Percentiles rank a stretch among this genome's conserved stretches.
phyloP scores from a whole-genome alignment of 139 green algal species.

The Coelastrella sp. region DNA sequence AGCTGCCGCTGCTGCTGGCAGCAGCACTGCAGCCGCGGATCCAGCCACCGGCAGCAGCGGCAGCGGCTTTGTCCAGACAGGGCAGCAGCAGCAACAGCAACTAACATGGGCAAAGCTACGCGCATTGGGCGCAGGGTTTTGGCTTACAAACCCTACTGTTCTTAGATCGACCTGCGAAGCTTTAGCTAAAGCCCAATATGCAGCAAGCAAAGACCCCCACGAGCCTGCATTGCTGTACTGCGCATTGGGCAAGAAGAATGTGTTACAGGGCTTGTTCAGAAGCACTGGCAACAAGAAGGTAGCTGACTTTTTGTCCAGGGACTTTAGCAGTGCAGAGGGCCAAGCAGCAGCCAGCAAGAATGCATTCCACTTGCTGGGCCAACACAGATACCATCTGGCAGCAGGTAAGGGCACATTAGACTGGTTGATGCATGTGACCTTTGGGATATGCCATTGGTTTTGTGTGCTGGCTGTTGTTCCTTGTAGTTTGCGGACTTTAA shows the following conservation, averaged over 20 bases:
- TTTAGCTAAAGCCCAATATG: slow-evolving; percentile 84
- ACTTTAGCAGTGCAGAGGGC: slow-evolving; percentile 77
- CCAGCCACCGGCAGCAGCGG: not conserved
- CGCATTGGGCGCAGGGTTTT: slow-evolving; percentile 84
- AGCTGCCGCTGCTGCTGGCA: not conserved
- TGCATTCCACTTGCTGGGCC: slow-evolving; percentile 89
- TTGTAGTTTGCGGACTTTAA: not conserved
- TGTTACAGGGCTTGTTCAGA: slow-evolving; percentile 85
- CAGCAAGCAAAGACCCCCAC: slow-evolving; percentile 76
- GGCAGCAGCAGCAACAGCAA: slow-evolving; percentile 1
- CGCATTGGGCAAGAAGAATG: slow-evolving; percentile 74
- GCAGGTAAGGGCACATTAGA: not conserved
- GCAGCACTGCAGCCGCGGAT: not conserved
- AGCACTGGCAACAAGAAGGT: slow-evolving; percentile 51
- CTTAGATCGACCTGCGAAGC: slow-evolving; percentile 60
- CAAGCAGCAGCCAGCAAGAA: slow-evolving; percentile 89
- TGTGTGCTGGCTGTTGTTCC: no score
- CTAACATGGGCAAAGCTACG: slow-evolving; percentile 76
- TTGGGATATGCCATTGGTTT: no score
- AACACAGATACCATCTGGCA: slow-evolving; percentile 75
- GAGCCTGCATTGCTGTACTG: slow-evolving; percentile 88
- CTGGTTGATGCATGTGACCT: not conserved
- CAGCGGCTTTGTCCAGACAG: not conserved
- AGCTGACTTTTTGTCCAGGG: slow-evolving; percentile 85
- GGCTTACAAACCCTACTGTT: slow-evolving; percentile 73